Conservation (phyloP, 2,329 filamentous ascomycete genomes). For the Fusarium nanum region DNA sequence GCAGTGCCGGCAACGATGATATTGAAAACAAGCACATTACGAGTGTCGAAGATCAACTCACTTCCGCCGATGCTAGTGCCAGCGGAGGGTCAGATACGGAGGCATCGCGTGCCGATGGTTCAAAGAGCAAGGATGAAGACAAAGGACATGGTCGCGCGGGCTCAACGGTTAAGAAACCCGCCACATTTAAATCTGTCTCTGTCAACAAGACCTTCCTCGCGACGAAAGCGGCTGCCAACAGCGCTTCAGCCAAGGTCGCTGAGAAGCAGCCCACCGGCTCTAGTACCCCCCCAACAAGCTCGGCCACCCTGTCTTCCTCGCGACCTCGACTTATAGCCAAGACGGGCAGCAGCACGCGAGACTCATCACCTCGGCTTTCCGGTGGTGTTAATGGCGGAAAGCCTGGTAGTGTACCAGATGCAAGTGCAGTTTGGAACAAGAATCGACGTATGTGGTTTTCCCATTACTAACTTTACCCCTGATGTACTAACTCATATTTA, state of each 20-base stretch:
- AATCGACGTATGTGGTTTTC: conserved; percentile 74
- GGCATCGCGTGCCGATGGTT: conserved; percentile 69
- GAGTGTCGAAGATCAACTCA: conserved; percentile 68
- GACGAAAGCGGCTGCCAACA: conserved; percentile 69
- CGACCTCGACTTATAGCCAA: conserved; percentile 82
- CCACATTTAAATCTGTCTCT: conserved; percentile 85
- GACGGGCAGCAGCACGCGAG: conserved; percentile 70
- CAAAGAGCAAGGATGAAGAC: conserved; percentile 66
- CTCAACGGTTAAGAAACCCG: conserved; percentile 76
- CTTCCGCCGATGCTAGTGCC: conserved; percentile 74
- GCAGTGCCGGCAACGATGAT: conserved; percentile 61
- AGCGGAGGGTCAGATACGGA: conserved; percentile 84
- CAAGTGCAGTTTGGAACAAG: conserved; percentile 87
- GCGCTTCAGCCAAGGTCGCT: conserved; percentile 60
- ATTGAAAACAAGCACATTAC: conserved; percentile 68
- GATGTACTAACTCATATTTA: conserved; percentile 50
- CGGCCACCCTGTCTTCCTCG: conserved; percentile 62
- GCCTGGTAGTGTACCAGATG: conserved; percentile 72
- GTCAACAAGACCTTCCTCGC: conserved; percentile 86
- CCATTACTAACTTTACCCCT: background rate
- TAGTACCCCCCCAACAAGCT: conserved; percentile 59
- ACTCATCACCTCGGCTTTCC: conserved; percentile 59
- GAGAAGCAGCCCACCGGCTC: conserved; percentile 63
- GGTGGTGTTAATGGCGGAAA: conserved; percentile 67
- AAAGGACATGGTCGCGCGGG: conserved; percentile 69